phyloP scores from a whole-genome alignment of 768 basidiomycete species.

The Termitomyces sp. region DNA sequence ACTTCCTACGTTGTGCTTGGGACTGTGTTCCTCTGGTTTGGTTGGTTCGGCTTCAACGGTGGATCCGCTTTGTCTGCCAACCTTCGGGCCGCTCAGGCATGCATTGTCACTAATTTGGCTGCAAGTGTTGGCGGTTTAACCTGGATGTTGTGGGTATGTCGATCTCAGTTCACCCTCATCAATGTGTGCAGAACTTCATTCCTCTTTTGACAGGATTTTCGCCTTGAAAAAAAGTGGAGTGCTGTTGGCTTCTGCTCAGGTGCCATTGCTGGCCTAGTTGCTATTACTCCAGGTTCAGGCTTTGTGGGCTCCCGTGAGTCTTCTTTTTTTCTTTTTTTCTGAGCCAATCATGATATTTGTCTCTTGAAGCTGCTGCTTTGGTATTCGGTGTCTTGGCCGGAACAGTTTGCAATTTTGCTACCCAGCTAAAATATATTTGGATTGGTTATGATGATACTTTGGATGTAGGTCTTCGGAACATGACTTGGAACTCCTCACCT shows the following conservation, averaged over 20 bases:
- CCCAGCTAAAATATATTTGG: slow-evolving; percentile 85
- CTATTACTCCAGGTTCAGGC: slow-evolving; percentile 83
- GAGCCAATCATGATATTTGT: neutral
- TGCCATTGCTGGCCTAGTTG: slow-evolving; percentile 87
- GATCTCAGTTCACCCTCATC: no score
- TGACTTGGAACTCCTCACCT: neutral
- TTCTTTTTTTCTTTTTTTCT: neutral
- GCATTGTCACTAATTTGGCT: slow-evolving; percentile 91
- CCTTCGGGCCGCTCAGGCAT: slow-evolving; percentile 80
- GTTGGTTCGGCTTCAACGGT: slow-evolving; percentile 96
- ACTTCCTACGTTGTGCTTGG: slow-evolving; percentile 89
- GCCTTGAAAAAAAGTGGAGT: slow-evolving; percentile 90
- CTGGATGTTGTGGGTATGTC: slow-evolving; percentile 83
- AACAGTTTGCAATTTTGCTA: slow-evolving; percentile 90
- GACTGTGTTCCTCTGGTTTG: slow-evolving; percentile 91
- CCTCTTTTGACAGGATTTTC: slow-evolving; percentile 80
- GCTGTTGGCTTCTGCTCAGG: slow-evolving; percentile 96
- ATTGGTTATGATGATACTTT: slow-evolving; percentile 75
- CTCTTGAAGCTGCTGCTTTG: slow-evolving; percentile 63
- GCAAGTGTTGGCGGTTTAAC: slow-evolving; percentile 84
- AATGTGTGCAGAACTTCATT: neutral
- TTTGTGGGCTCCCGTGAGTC: slow-evolving; percentile 70
- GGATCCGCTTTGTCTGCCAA: slow-evolving; percentile 89
- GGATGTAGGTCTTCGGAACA: slow-evolving; percentile 43
- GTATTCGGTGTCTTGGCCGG: slow-evolving; percentile 83